Percentiles rank a stretch among this genome's conserved stretches.
Evolutionary conservation across 2,329 filamentous ascomycete genomes (phyloP).

Genomic region (Penicillium sp.): DNA sequence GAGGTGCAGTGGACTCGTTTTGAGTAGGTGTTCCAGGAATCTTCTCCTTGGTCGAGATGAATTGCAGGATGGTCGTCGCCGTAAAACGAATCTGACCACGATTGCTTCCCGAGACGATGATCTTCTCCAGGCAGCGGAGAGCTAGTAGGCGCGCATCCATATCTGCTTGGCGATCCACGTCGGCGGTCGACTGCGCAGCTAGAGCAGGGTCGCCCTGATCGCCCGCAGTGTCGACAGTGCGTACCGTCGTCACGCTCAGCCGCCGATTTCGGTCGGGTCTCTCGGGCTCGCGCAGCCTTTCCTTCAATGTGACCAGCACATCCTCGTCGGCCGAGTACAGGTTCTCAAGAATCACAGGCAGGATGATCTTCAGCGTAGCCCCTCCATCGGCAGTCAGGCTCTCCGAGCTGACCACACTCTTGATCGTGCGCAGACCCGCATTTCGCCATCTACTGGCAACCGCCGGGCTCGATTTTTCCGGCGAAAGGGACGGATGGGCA

Average conservation of each 20-base stretch:
- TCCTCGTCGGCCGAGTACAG: constrained; percentile 61
- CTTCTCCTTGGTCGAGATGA: constrained; percentile 54
- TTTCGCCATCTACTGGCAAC: constrained; percentile 73
- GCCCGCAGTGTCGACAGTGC: constrained; percentile 61
- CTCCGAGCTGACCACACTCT: constrained; percentile 72
- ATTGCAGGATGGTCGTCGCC: constrained; percentile 66
- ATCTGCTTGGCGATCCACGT: constrained; percentile 84
- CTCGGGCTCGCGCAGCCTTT: constrained; percentile 62
- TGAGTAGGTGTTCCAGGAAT: constrained; percentile 49
- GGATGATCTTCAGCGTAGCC: constrained; percentile 68
- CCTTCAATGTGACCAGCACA: constrained; percentile 62
- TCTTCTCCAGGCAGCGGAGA: constrained; percentile 76
- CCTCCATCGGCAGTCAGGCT: constrained; percentile 68
- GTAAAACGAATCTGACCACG: constrained; percentile 73
- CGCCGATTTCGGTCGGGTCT: constrained; percentile 63
- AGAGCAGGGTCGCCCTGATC: constrained; percentile 55
- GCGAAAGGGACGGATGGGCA: constrained; percentile 58
- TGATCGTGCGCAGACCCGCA: constrained; percentile 69
- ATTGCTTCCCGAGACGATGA: constrained; percentile 72
- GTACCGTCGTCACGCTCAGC: constrained; percentile 72
- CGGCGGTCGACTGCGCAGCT: constrained; percentile 70
- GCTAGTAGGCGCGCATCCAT: constrained; percentile 81
- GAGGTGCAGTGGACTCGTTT: constrained; percentile 40
- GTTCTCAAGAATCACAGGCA: constrained; percentile 83
- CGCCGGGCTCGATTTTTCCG: constrained; percentile 59